Evolutionary conservation across 2,329 filamentous ascomycete species (phyloP).

Genomic region (Bipolaris cookei): DNA sequence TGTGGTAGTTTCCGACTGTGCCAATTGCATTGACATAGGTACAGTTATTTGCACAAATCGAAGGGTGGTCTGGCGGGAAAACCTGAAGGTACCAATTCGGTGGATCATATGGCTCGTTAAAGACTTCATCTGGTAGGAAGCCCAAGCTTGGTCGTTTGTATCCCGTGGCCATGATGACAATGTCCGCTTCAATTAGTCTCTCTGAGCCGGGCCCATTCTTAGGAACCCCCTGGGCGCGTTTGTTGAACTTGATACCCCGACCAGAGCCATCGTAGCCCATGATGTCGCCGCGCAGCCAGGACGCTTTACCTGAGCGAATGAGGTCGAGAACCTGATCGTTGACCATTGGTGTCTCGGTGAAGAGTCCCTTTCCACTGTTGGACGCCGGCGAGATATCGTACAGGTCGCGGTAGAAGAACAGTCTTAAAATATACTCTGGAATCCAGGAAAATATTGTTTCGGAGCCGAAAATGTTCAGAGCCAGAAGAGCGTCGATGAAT

Average conservation of each 20-base stretch:
- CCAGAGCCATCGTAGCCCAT: slow-evolving; percentile 68
- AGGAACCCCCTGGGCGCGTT: slow-evolving; percentile 73
- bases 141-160: slow-evolving; percentile 74
- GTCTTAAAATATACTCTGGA: slow-evolving; percentile 74
- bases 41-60: slow-evolving; percentile 81
- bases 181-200: slow-evolving; percentile 71
- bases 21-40: slow-evolving; percentile 83
- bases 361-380: slow-evolving; percentile 68
- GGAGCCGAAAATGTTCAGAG: slow-evolving; percentile 78
- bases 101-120: slow-evolving; percentile 73
- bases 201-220: slow-evolving; percentile 75
- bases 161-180: slow-evolving; percentile 84
- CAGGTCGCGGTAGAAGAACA: slow-evolving; percentile 84
- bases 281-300: slow-evolving; percentile 85
- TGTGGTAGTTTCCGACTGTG: slow-evolving; percentile 85
- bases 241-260: slow-evolving; percentile 72
- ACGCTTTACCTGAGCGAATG: slow-evolving; percentile 72
- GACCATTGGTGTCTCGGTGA: slow-evolving; percentile 85
- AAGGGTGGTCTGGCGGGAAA: slow-evolving; percentile 76
- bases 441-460: slow-evolving; percentile 79
- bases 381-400: slow-evolving; percentile 70
- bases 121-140: slow-evolving; percentile 77
- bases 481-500: slow-evolving; percentile 73
- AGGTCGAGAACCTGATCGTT: slow-evolving; percentile 81
- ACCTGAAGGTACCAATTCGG: slow-evolving; percentile 91